Conservation (phyloP, 1,284 basidiomycete genomes). For the Schizopora paradoxa region DNA sequence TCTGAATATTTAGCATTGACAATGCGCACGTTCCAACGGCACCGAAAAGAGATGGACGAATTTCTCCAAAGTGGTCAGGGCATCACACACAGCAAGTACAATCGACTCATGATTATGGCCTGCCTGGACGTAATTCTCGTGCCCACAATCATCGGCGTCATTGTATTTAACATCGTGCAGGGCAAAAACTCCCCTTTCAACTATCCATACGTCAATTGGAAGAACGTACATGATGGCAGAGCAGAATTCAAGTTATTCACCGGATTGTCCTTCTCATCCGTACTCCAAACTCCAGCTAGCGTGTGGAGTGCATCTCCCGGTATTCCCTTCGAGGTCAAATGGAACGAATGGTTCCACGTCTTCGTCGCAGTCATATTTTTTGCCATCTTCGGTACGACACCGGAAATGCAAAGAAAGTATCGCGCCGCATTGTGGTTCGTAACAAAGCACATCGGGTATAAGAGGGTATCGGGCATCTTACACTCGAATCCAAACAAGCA, state of each 20-base stretch:
- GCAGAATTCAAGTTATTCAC: too few species aligned
- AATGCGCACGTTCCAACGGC: neutral
- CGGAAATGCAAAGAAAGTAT: neutral
- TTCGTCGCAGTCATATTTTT: neutral
- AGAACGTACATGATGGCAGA: too few species aligned
- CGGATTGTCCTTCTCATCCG: too few species aligned
- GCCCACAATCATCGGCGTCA: too few species aligned
- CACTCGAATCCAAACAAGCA: too few species aligned
- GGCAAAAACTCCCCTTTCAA: too few species aligned
- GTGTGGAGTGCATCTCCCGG: neutral
- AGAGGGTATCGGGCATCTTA: too few species aligned
- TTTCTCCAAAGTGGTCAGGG: neutral
- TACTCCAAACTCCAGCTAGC: neutral
- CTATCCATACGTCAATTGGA: too few species aligned
- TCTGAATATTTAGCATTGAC: neutral
- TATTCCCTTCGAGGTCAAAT: neutral
- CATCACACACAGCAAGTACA: neutral
- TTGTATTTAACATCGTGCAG: too few species aligned
- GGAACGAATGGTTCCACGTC: neutral
- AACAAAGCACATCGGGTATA: neutral
- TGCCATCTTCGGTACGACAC: neutral
- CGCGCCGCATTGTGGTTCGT: neutral
- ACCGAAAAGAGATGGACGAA: slow-evolving; percentile 1
- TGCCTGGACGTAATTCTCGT: neutral
- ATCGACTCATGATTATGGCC: neutral